Evolutionary conservation across 495 filamentous ascomycete genomes (phyloP).

Genomic region (Cercophora scortea): DNA sequence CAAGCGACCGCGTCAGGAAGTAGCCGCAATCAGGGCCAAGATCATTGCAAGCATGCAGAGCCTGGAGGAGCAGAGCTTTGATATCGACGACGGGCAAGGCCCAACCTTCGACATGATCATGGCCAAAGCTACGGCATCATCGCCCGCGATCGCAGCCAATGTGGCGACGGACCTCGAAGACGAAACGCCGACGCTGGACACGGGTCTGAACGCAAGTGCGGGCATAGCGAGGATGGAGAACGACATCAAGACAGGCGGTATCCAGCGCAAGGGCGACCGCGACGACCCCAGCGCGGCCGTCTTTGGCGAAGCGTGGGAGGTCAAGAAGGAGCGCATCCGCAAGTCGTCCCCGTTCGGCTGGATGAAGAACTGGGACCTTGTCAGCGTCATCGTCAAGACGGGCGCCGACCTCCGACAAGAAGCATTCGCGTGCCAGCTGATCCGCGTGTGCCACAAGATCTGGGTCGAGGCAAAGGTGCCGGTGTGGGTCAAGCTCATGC

Average conservation of each 20-base stretch:
- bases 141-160: conserved; percentile 29
- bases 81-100: conserved; percentile 48
- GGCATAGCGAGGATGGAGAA: conserved; percentile 75
- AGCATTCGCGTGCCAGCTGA: conserved; percentile 72
- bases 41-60: conserved; percentile 80
- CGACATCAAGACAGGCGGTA: conserved; percentile 68
- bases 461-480: conserved; percentile 62
- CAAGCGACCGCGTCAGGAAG: conserved; percentile 62
- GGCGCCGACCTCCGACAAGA: conserved; percentile 70
- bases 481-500: conserved; percentile 77
- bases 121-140: conserved; percentile 42
- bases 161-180: conserved; percentile 24
- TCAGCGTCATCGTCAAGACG: conserved; percentile 75
- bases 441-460: conserved; percentile 65
- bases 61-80: conserved; percentile 72
- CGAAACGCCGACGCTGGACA: conserved; percentile 40
- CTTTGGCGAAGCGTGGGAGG: conserved; percentile 69
- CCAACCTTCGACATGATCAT: conserved; percentile 70
- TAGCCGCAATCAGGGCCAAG: conserved; percentile 65
- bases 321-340: conserved; percentile 68
- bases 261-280: conserved; percentile 65
- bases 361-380: conserved; percentile 74
- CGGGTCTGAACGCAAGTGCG: conserved; percentile 50
- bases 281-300: conserved; percentile 75
- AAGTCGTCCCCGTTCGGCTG: conserved; percentile 67